Conservation (phyloP, 805 yeast species). For the Metschnikowia shivogae region DNA sequence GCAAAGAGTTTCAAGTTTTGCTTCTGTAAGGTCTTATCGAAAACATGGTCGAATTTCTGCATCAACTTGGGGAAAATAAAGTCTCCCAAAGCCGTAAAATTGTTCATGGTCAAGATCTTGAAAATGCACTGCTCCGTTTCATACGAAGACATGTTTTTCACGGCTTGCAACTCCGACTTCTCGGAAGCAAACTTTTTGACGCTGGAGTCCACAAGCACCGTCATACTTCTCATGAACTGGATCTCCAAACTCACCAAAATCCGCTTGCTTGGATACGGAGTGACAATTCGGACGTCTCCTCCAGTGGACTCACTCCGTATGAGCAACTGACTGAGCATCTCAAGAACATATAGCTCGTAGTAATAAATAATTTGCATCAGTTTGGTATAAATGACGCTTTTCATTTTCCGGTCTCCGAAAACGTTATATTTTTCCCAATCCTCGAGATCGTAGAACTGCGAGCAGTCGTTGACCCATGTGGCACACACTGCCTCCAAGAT, state of each 20-base stretch:
- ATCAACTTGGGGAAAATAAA: conserved; percentile 30
- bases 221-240: conserved; percentile 43
- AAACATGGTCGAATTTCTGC: conserved; percentile 30
- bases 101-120: conserved; percentile 42
- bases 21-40: conserved; percentile 31
- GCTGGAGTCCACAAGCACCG: conserved; percentile 37
- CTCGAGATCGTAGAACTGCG: conserved; percentile 42
- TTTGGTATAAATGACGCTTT: conserved; percentile 29
- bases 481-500: conserved; percentile 40
- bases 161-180: conserved; percentile 11
- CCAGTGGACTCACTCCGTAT: conserved; percentile 16
- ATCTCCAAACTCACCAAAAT: conserved; percentile 40
- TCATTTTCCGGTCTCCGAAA: conserved; percentile 11
- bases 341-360: conserved; percentile 33
- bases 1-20: conserved; percentile 39
- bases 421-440: conserved; percentile 33
- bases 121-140: conserved; percentile 26
- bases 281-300: conserved; percentile 28
- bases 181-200: conserved; percentile 34
- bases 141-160: conserved; percentile 7
- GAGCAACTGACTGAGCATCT: conserved; percentile 26
- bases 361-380: conserved; percentile 32
- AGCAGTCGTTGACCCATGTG: conserved; percentile 43
- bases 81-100: conserved; percentile 34
- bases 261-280: conserved; percentile 38